Evolutionary conservation across 768 basidiomycete genomes (phyloP).

Genomic region (Pleurotus pulmonarius): DNA sequence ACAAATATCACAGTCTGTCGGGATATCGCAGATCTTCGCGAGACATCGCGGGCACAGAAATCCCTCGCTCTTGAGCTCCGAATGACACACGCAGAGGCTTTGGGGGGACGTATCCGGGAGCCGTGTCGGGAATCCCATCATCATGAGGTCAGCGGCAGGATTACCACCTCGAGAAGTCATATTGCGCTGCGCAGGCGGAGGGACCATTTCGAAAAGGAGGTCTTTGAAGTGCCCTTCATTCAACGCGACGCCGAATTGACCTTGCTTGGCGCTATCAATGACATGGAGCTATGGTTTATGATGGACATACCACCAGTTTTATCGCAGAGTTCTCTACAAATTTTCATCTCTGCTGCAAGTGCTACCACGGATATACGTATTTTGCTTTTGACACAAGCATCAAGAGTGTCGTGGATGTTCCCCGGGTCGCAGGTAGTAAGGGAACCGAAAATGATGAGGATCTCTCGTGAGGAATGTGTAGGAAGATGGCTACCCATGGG

Average conservation of each 20-base stretch:
- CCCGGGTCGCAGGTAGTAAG: conserved; percentile 96
- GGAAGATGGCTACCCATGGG: conserved; percentile 77
- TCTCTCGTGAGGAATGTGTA: conserved; percentile 93
- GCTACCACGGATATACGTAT: conserved; percentile 93
- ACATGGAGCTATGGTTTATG: conserved; percentile 3
- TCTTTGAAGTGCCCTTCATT: conserved; percentile 98
- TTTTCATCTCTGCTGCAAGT: conserved; percentile 97
- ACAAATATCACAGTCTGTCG: conserved; percentile 97
- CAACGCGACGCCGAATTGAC: conserved; percentile 93
- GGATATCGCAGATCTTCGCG: conserved; percentile 94
- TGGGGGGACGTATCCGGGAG: conserved; percentile 80
- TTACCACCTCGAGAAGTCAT: conserved; percentile 42
- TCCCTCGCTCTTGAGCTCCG: conserved; percentile 86
- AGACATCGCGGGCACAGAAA: conserved; percentile 94
- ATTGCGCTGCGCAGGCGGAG: conserved; percentile 83
- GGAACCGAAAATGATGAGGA: conserved; percentile 90
- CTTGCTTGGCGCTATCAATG: conserved; percentile 28
- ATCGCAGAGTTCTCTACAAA: conserved; percentile 88
- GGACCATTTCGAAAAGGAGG: conserved; percentile 90
- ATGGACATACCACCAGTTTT: conserved; percentile 80
- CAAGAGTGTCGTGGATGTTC: conserved; percentile 92
- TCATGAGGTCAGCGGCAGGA: conserved; percentile 87
- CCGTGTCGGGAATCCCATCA: conserved; percentile 98
- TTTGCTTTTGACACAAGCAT: conserved; percentile 75
- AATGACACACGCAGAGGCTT: conserved; percentile 91